Evolutionary conservation across 495 filamentous ascomycete species (phyloP).

Genomic region (Tuber microsphaerosporum): DNA sequence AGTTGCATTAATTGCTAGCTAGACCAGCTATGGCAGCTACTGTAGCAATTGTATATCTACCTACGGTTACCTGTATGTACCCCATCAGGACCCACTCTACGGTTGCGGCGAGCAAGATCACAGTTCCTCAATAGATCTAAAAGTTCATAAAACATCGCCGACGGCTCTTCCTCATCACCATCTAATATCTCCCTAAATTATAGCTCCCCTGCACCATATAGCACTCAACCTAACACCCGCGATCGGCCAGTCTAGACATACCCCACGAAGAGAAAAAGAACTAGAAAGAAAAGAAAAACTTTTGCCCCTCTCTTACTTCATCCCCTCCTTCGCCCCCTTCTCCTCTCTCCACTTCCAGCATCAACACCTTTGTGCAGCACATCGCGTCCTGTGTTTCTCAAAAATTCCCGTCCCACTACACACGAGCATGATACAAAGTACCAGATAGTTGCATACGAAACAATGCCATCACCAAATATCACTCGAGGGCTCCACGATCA

Average conservation of each 20-base stretch:
- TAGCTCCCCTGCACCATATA: background rate
- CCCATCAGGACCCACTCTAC: background rate
- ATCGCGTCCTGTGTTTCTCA: background rate
- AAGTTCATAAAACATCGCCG: background rate
- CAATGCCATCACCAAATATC: background rate
- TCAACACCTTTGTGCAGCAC: background rate
- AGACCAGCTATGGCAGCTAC: background rate
- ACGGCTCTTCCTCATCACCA: background rate
- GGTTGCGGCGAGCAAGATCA: background rate
- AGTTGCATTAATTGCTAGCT: background rate
- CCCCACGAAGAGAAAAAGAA: background rate
- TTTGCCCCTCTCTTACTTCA: background rate
- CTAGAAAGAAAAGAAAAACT: background rate
- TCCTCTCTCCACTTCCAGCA: background rate
- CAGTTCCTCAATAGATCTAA: background rate
- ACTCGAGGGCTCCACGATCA: background rate
- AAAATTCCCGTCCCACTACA: background rate
- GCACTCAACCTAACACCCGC: background rate
- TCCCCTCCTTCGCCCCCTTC: background rate
- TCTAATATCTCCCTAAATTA: background rate
- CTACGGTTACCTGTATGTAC: background rate
- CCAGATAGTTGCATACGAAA: background rate
- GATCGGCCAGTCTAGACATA: background rate
- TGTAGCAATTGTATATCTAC: background rate
- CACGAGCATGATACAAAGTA: background rate